phyloP scores from a whole-genome alignment of 2,329 filamentous ascomycete genomes.

The Claviceps africana region DNA sequence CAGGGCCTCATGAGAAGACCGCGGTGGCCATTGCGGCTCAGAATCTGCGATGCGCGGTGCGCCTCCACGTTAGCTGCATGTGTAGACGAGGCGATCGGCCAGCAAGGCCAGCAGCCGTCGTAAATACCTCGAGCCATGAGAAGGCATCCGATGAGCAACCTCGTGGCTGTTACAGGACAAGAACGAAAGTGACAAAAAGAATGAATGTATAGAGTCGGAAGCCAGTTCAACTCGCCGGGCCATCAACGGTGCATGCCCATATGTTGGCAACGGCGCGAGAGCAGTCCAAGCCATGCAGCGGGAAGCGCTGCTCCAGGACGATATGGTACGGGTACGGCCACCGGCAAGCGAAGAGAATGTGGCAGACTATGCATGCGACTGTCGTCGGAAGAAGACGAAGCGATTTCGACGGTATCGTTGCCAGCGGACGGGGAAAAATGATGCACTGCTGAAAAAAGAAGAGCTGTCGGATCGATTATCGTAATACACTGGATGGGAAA shows the following conservation, averaged over 20 bases:
- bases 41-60: slow-evolving; percentile 17
- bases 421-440: not conserved
- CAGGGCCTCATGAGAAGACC: slow-evolving; percentile 51
- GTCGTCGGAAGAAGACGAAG: not conserved
- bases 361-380: not conserved
- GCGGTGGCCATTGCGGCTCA: slow-evolving; percentile 49
- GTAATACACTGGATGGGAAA: not conserved
- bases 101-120: not conserved
- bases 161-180: not conserved
- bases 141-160: not conserved
- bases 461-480: not conserved
- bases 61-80: not conserved
- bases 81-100: not conserved
- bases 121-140: slow-evolving; percentile 9
- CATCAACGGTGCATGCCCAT: slow-evolving; percentile 8
- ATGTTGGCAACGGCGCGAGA: slow-evolving; percentile 4
- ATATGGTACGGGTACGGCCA: not conserved
- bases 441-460: not conserved
- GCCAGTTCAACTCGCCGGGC: not conserved
- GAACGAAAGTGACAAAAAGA: not conserved
- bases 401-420: not conserved
- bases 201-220: not conserved
- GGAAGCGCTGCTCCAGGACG: slow-evolving; percentile 1
- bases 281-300: slow-evolving; percentile 3
- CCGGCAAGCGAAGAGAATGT: not conserved